These are phyloP conservation scores for Coemansia sp. DNA, from an alignment of 192 early-diverging fungal genomes.

Conservation along the genomic window DNA sequence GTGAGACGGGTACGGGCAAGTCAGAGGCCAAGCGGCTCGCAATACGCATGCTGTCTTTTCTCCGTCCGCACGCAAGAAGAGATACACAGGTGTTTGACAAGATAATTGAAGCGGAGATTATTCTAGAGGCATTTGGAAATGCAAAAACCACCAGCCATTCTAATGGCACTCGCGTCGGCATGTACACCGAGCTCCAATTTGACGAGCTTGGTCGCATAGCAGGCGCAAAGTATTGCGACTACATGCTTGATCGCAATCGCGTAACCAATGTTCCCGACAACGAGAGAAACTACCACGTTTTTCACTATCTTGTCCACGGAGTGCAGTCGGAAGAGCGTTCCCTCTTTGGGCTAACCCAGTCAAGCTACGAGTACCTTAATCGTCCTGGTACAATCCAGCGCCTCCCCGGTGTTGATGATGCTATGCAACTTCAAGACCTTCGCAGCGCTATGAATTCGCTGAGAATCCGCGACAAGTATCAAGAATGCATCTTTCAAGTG, in stretches of 20 bases:
- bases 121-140: conserved; percentile 89
- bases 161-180: conserved; percentile 83
- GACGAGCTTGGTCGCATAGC: conserved; percentile 88
- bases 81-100: conserved; percentile 70
- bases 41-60: conserved; percentile 66
- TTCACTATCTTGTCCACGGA: conserved; percentile 94
- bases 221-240: conserved; percentile 85
- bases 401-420: conserved; percentile 63
- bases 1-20: conserved; percentile 88
- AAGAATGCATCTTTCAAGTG: conserved; percentile 83
- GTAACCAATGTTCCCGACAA: conserved; percentile 65
- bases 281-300: conserved; percentile 92
- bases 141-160: conserved; percentile 73
- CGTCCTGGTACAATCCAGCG: conserved; percentile 53
- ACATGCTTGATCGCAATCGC: conserved; percentile 84
- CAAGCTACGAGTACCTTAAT: conserved; percentile 56
- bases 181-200: conserved; percentile 89
- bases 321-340: conserved; percentile 73
- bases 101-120: conserved; percentile 66
- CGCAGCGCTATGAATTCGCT: conserved; percentile 85
- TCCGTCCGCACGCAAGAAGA: conserved; percentile 70
- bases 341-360: conserved; percentile 68
- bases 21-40: conserved; percentile 70
- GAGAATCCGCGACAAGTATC: conserved; percentile 79
- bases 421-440: conserved; percentile 65